These are phyloP conservation scores for Fusarium sp. DNA, from an alignment of 2,329 filamentous ascomycete genomes.

Conservation along the genomic window DNA sequence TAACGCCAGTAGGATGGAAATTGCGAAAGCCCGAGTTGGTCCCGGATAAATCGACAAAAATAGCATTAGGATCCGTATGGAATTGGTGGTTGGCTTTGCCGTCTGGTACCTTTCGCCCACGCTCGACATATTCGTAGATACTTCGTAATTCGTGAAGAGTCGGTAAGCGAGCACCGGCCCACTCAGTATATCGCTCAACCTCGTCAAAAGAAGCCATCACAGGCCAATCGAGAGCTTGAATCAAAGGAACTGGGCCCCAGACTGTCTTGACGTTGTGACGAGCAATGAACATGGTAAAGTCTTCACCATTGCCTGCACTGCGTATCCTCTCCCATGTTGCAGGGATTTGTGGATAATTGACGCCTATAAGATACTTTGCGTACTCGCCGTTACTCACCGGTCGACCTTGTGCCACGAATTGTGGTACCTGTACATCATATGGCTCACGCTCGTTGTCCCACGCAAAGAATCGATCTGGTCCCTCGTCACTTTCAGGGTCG, in stretches of 20 bases:
- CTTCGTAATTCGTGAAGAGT: constrained; percentile 29
- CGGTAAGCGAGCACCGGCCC: constrained; percentile 20
- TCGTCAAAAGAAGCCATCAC: constrained; percentile 26
- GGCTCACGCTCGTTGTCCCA: constrained; percentile 36
- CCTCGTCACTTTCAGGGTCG: constrained; percentile 12
- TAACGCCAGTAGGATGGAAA: constrained; percentile 18
- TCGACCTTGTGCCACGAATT: constrained; percentile 11
- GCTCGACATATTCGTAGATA: constrained; percentile 19
- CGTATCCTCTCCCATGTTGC: constrained; percentile 15
- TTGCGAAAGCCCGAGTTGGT: constrained; percentile 23
- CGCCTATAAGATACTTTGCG: not conserved
- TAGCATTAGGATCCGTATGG: constrained; percentile 1
- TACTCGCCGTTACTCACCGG: constrained; percentile 31
- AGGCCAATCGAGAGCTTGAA: constrained; percentile 22
- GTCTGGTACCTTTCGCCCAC: not conserved
- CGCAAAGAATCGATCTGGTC: constrained; percentile 25
- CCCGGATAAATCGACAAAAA: constrained; percentile 9
- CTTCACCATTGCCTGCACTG: not conserved
- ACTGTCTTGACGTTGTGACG: constrained; percentile 23
- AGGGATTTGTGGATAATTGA: not conserved
- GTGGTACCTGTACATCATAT: not conserved
- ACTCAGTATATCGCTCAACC: constrained; percentile 14
- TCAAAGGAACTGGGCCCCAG: constrained; percentile 8
- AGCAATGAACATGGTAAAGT: constrained; percentile 5
- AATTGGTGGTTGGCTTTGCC: constrained; percentile 2